Evolutionary conservation across 2,329 filamentous ascomycete genomes (phyloP).

Genomic region (Lachnellula cervina): DNA sequence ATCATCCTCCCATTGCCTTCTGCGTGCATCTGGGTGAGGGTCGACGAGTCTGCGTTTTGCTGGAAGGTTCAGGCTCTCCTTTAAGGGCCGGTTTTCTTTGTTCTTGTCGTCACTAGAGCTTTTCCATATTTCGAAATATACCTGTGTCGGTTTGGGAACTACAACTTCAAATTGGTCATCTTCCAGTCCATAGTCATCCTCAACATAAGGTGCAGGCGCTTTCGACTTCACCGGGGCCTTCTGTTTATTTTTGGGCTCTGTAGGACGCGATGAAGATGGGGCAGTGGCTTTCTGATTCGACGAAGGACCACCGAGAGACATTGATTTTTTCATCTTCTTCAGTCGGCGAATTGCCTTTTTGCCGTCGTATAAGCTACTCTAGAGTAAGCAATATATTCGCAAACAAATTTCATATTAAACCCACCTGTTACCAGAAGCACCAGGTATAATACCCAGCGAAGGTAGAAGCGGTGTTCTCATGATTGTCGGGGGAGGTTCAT

Average conservation of each 20-base stretch:
- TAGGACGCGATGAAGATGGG: not conserved
- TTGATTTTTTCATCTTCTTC: not conserved
- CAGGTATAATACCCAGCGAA: conserved; percentile 14
- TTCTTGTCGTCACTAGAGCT: conserved; percentile 21
- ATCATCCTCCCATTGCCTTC: conserved; percentile 14
- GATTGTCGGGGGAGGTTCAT: conserved; percentile 6
- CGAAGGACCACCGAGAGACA: not conserved
- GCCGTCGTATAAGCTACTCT: not conserved
- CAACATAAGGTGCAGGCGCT: not conserved
- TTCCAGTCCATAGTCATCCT: conserved; percentile 1
- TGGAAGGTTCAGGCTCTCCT: not conserved
- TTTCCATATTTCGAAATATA: conserved; percentile 8
- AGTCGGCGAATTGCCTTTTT: not conserved
- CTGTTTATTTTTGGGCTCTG: not conserved
- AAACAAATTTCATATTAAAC: not conserved
- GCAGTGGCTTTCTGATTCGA: not conserved
- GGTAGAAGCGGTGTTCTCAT: conserved; percentile 10
- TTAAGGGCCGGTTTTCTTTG: conserved; percentile 26
- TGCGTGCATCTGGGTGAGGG: conserved; percentile 15
- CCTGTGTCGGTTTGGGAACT: conserved; percentile 3
- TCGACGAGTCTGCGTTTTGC: conserved; percentile 17
- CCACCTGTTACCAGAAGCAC: conserved; percentile 11
- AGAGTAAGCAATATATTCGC: not conserved
- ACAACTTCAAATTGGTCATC: not conserved
- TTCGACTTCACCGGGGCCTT: not conserved